Percentiles rank a stretch among this genome's conserved stretches.
Conservation (phyloP, 306 rosid genomes). For the Ormosia semicastrata region DNA sequence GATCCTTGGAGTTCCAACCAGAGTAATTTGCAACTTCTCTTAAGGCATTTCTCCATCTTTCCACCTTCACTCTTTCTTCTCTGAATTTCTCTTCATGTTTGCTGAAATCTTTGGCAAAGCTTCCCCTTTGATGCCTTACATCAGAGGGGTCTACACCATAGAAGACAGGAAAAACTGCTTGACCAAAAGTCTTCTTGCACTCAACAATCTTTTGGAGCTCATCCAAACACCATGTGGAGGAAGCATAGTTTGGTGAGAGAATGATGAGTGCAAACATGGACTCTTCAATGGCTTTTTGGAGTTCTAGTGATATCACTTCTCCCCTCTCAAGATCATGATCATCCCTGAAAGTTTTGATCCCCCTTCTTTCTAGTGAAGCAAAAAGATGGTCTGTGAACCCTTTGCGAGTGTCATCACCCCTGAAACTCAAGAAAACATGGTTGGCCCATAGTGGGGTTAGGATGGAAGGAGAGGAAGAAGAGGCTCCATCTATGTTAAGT, state of each 20-base stretch:
- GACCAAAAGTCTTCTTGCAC: constrained; percentile 6
- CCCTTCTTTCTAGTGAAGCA: constrained; percentile 32
- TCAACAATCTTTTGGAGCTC: constrained; percentile 38
- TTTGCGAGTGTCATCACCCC: constrained; percentile 31
- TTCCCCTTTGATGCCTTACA: constrained; percentile 34
- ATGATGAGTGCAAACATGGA: constrained; percentile 36
- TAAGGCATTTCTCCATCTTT: constrained; percentile 34
- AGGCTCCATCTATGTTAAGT: constrained; percentile 13
- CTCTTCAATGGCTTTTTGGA: constrained; percentile 30
- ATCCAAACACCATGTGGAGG: constrained; percentile 37
- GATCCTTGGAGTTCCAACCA: constrained; percentile 34
- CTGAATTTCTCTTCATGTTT: constrained; percentile 31
- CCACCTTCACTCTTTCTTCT: constrained; percentile 14
- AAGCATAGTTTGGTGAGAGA: constrained; percentile 40
- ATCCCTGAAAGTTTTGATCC: constrained; percentile 33
- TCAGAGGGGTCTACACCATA: constrained; percentile 38
- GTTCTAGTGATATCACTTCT: constrained; percentile 17
- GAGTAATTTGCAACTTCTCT: constrained; percentile 31
- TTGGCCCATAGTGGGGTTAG: constrained; percentile 9
- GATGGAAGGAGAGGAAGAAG: constrained; percentile 20
- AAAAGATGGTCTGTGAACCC: constrained; percentile 36
- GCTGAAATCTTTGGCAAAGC: constrained; percentile 20
- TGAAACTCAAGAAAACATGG: constrained; percentile 41
- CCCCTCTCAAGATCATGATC: constrained; percentile 37
- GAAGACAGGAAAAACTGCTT: constrained; percentile 32